These are phyloP conservation scores for Cephalotrichum gorgonifer DNA, from an alignment of 2,329 filamentous ascomycete genomes.

Conservation along the genomic window DNA sequence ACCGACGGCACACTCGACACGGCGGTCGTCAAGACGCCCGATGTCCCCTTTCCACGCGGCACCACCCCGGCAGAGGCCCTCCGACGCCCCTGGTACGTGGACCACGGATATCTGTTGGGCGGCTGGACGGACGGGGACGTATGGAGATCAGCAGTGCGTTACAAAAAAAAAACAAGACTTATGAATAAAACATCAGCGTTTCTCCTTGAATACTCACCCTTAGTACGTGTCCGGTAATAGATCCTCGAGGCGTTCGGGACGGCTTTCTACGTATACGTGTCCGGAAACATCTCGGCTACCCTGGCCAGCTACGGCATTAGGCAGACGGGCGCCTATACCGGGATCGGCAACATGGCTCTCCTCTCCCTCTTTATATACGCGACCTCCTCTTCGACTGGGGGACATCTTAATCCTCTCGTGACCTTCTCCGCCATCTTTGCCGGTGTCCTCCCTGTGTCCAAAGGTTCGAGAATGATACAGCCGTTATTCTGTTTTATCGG, in stretches of 20 bases:
- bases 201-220: not conserved
- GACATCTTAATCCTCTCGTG: constrained; percentile 42
- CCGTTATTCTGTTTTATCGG: not conserved
- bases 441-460: constrained; percentile 34
- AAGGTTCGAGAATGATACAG: constrained; percentile 13
- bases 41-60: not conserved
- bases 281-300: constrained; percentile 18
- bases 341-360: constrained; percentile 27
- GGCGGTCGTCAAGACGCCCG: not conserved
- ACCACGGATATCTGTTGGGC: not conserved
- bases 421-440: constrained; percentile 41
- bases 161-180: not conserved
- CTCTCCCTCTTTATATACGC: constrained; percentile 38
- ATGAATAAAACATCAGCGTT: too few relatives aligned
- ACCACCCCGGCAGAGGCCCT: not conserved
- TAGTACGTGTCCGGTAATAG: not conserved
- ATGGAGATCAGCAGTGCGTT: not conserved
- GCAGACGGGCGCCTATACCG: constrained; percentile 19
- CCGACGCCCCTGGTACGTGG: not conserved
- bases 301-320: constrained; percentile 16
- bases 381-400: constrained; percentile 35
- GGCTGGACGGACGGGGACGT: not conserved
- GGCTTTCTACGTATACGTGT: constrained; percentile 14
- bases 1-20: not conserved
- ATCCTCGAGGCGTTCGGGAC: not conserved